Conservation (phyloP, 1,139 yeast species). For the Nakaseomyces sp. region DNA sequence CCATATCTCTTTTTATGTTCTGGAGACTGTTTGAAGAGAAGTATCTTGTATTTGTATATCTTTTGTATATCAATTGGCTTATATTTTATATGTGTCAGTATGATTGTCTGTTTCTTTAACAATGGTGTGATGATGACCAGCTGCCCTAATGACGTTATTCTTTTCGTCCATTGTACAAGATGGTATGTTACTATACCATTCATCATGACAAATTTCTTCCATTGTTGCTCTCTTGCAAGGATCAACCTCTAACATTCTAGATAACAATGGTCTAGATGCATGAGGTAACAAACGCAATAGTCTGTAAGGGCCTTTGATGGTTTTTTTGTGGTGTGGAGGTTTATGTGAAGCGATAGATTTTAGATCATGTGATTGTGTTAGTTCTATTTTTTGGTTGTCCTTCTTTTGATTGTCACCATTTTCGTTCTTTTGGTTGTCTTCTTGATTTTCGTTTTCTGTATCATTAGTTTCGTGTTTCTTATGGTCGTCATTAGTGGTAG, state of each 20-base stretch:
- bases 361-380: background rate
- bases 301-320: slow-evolving; percentile 72
- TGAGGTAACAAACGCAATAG: slow-evolving; percentile 79
- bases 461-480: background rate
- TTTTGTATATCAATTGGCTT: background rate
- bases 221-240: slow-evolving; percentile 61
- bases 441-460: background rate
- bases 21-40: too few species aligned
- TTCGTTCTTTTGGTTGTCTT: background rate
- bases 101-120: slow-evolving; percentile 44
- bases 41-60: background rate
- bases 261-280: slow-evolving; percentile 69
- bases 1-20: too few species aligned
- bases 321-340: slow-evolving; percentile 19
- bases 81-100: slow-evolving; percentile 35
- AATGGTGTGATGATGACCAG: slow-evolving; percentile 50
- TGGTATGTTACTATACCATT: slow-evolving; percentile 60
- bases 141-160: slow-evolving; percentile 39
- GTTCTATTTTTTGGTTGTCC: background rate
- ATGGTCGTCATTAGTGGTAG: background rate
- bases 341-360: slow-evolving; percentile 13
- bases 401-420: background rate
- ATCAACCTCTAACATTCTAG: slow-evolving; percentile 62
- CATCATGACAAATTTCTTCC: slow-evolving; percentile 56
- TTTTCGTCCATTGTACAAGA: slow-evolving; percentile 39